phyloP scores from a whole-genome alignment of 805 yeast species.

The Diddensiella transvaalensis region DNA sequence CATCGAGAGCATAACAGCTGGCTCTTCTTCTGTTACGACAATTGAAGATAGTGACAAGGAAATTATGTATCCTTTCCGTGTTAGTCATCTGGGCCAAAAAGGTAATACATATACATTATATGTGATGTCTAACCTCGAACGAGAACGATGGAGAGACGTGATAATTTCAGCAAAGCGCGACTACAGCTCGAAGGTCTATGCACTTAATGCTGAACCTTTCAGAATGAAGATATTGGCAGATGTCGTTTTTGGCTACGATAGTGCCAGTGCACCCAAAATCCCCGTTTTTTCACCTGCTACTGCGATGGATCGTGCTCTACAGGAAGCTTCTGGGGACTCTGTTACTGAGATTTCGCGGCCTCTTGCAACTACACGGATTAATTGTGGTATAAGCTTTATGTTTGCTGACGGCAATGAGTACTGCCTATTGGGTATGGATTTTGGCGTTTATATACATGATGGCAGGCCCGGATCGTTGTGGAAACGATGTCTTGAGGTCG shows the following conservation, averaged over 20 bases:
- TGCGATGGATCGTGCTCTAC: slow-evolving; percentile 35
- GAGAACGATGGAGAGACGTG: slow-evolving; percentile 55
- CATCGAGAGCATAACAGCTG: slow-evolving; percentile 1
- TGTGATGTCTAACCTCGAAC: slow-evolving; percentile 37
- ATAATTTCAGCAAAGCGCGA: slow-evolving; percentile 47
- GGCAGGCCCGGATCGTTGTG: slow-evolving; percentile 39
- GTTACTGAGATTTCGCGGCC: slow-evolving; percentile 25
- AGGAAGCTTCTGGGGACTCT: slow-evolving; percentile 13
- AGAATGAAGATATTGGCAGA: slow-evolving; percentile 51
- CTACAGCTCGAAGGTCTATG: slow-evolving; percentile 31
- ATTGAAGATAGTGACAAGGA: slow-evolving; percentile 24
- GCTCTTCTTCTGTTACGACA: slow-evolving; percentile 23
- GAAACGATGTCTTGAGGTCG: slow-evolving; percentile 53
- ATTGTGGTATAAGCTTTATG: slow-evolving; percentile 45
- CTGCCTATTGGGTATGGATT: slow-evolving; percentile 22
- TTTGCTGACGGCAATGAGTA: slow-evolving; percentile 43
- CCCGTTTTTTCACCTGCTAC: slow-evolving; percentile 35
- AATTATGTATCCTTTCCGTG: slow-evolving; percentile 32
- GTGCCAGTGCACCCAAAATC: slow-evolving; percentile 40
- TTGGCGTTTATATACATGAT: slow-evolving; percentile 29
- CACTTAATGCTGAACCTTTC: slow-evolving; percentile 51
- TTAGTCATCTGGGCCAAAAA: slow-evolving; percentile 34
- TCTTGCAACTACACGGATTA: slow-evolving; percentile 32
- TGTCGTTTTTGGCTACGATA: slow-evolving; percentile 62
- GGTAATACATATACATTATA: slow-evolving; percentile 34